Conservation (phyloP, 1,139 yeast species). For the Suhomyces taliae region DNA sequence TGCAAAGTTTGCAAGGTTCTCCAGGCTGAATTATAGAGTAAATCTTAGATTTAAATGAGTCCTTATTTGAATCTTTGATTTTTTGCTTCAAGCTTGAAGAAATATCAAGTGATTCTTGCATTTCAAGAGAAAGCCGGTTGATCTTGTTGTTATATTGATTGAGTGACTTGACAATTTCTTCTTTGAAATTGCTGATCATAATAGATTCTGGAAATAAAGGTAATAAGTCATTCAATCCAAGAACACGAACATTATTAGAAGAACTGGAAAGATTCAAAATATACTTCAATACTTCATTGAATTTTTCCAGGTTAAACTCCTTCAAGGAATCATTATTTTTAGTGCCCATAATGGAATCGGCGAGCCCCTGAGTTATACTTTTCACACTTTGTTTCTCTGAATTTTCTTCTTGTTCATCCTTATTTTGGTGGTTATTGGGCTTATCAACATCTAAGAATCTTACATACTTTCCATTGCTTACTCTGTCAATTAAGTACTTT, state of each 20-base stretch:
- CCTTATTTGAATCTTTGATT: conserved; percentile 49
- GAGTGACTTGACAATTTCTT: conserved; percentile 75
- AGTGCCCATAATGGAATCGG: background rate
- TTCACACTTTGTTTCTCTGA: conserved; percentile 2
- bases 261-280: conserved; percentile 45
- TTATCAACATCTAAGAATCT: conserved; percentile 21
- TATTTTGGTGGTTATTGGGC: conserved; percentile 1
- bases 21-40: conserved; percentile 70
- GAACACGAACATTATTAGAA: conserved; percentile 17
- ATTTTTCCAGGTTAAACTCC: conserved; percentile 15
- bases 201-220: conserved; percentile 84
- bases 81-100: conserved; percentile 63
- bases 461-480: conserved; percentile 27
- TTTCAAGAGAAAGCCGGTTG: conserved; percentile 64
- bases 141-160: conserved; percentile 71
- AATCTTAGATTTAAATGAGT: conserved; percentile 39
- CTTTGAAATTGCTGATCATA: conserved; percentile 78
- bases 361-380: conserved; percentile 1
- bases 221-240: conserved; percentile 77
- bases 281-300: conserved; percentile 34
- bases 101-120: conserved; percentile 69
- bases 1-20: conserved; percentile 75
- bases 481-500: conserved; percentile 50
- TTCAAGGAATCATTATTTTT: background rate
- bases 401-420: conserved; percentile 3